A percentile compares a stretch with the other conserved stretches of the same genome.
Conservation (phyloP, 2,329 filamentous ascomycete genomes). For the Ophiosphaerella narmari region DNA sequence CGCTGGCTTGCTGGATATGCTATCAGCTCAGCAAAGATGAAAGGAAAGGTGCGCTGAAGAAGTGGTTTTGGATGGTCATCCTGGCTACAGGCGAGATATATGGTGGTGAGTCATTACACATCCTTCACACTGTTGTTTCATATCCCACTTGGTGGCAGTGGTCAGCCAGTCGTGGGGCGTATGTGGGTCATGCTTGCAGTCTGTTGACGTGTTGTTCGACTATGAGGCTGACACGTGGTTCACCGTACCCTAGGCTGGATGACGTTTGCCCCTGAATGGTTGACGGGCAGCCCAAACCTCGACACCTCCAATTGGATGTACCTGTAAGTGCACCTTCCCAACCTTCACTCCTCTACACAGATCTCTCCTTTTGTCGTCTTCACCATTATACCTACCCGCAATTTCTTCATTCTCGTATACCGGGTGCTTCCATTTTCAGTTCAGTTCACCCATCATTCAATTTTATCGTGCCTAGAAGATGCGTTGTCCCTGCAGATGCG, state of each 20-base stretch:
- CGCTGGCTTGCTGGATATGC: conserved; percentile 63
- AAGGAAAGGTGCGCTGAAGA: conserved; percentile 44
- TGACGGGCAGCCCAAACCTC: conserved; percentile 62
- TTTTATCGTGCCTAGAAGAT: conserved; percentile 7
- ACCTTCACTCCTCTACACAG: not conserved
- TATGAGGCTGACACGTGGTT: conserved; percentile 45
- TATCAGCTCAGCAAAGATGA: conserved; percentile 52
- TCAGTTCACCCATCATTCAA: not conserved
- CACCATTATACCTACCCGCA: not conserved
- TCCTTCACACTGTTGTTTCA: conserved; percentile 1
- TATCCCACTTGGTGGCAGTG: not conserved
- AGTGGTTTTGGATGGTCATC: conserved; percentile 60
- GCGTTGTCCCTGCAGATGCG: conserved; percentile 23
- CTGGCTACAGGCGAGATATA: conserved; percentile 68
- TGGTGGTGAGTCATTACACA: conserved; percentile 51
- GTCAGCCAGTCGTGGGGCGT: conserved; percentile 17
- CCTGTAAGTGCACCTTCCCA: conserved; percentile 44
- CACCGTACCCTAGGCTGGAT: conserved; percentile 57
- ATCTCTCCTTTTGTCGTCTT: not conserved
- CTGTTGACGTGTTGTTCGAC: conserved; percentile 25
- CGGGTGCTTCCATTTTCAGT: not conserved
- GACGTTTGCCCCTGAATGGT: conserved; percentile 69
- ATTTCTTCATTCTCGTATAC: not conserved
- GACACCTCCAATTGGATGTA: conserved; percentile 65
- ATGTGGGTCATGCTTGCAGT: conserved; percentile 23